phyloP scores from a whole-genome alignment of 2,329 filamentous ascomycete genomes.

The Diaporthe caulivora region DNA sequence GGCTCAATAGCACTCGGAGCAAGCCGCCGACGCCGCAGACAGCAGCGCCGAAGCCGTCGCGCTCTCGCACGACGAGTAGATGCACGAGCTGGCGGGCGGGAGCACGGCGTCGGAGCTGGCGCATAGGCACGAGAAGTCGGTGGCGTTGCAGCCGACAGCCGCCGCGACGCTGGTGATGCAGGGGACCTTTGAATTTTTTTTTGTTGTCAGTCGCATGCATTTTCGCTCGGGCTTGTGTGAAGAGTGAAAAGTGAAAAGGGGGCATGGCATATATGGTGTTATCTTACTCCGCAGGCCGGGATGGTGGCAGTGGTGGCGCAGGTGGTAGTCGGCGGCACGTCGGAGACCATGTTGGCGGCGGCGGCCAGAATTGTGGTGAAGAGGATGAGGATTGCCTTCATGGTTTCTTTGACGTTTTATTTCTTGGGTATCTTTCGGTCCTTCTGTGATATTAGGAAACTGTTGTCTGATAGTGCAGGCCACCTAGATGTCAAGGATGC shows the following conservation, averaged over 20 bases:
- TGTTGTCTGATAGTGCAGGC: rapidly evolving
- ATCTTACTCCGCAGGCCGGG: conserved; percentile 20
- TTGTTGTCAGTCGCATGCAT: no score
- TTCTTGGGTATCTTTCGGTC: neutral
- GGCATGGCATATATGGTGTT: neutral
- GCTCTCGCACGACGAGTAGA: neutral
- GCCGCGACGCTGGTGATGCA: conserved; percentile 25
- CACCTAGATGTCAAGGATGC: rapidly evolving
- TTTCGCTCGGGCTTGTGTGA: no score
- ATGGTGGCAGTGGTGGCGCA: neutral
- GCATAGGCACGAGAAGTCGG: neutral
- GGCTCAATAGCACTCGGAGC: neutral
- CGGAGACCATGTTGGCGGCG: neutral
- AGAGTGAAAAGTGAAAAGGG: no score
- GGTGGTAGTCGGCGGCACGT: neutral
- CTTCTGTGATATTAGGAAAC: neutral
- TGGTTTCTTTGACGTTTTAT: conserved; percentile 39
- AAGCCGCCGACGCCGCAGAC: neutral
- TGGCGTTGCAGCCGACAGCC: neutral
- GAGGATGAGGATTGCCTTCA: conserved; percentile 42
- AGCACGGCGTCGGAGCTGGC: neutral
- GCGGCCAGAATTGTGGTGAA: neutral
- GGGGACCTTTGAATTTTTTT: neutral
- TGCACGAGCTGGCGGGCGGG: neutral
- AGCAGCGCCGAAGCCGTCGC: neutral